phyloP scores from a whole-genome alignment of 2,329 filamentous ascomycete species.

The Nannizzia gypsea region DNA sequence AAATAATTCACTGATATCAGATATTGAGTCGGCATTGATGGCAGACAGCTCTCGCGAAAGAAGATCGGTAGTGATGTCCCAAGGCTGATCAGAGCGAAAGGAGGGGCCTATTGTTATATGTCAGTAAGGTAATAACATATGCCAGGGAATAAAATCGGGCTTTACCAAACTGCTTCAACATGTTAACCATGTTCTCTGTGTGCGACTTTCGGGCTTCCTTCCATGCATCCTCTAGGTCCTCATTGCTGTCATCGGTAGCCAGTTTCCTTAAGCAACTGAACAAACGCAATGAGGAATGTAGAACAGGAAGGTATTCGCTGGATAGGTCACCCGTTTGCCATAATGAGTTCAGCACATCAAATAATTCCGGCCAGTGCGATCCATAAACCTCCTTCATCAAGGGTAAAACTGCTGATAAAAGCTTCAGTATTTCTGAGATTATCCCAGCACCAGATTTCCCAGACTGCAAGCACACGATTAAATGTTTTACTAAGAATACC shows the following conservation, averaged over 20 bases:
- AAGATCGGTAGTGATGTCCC: slow-evolving; percentile 62
- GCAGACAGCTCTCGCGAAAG: slow-evolving; percentile 57
- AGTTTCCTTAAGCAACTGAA: slow-evolving; percentile 52
- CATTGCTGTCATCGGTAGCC: slow-evolving; percentile 52
- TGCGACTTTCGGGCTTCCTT: slow-evolving; percentile 47
- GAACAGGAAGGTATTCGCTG: slow-evolving; percentile 47
- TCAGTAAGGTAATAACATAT: neutral
- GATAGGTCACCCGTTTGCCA: slow-evolving; percentile 43
- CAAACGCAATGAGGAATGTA: slow-evolving; percentile 63
- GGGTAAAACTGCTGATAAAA: slow-evolving; percentile 50
- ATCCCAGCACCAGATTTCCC: slow-evolving; percentile 37
- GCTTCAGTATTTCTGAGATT: slow-evolving; percentile 31
- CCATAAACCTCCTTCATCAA: slow-evolving; percentile 74
- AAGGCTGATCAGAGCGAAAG: slow-evolving; percentile 50
- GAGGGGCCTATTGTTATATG: slow-evolving; percentile 29
- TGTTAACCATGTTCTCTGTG: slow-evolving; percentile 43
- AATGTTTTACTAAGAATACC: slow-evolving; percentile 70
- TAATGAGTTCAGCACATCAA: slow-evolving; percentile 47
- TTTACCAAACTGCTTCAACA: slow-evolving; percentile 32
- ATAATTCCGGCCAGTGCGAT: slow-evolving; percentile 63
- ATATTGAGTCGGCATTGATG: slow-evolving; percentile 50
- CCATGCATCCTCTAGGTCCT: slow-evolving; percentile 70
- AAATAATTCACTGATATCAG: slow-evolving; percentile 59
- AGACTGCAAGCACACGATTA: slow-evolving; percentile 59
- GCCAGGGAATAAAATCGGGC: neutral